Conservation (phyloP, 306 rosid species). For the Arachis hypogaea region DNA sequence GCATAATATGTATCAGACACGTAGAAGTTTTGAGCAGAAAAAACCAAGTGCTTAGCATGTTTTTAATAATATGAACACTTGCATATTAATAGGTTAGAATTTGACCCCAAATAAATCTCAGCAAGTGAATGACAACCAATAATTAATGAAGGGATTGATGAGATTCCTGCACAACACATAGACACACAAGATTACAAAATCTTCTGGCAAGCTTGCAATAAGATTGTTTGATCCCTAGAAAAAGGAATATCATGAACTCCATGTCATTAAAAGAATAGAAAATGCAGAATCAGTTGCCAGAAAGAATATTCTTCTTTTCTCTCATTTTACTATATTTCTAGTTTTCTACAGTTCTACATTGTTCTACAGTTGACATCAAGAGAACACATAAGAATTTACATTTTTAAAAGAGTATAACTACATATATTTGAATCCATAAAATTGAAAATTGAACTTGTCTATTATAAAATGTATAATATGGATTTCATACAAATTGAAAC, state of each 20-base stretch:
- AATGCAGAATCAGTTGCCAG: too few species aligned
- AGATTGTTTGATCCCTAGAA: conserved; percentile 82
- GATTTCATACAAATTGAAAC: conserved; percentile 40
- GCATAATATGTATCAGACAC: conserved; percentile 34
- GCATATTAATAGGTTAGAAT: conserved; percentile 47
- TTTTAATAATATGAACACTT: conserved; percentile 37
- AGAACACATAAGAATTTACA: too few species aligned
- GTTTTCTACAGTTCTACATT: too few species aligned
- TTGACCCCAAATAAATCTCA: conserved; percentile 84
- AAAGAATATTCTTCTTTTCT: too few species aligned
- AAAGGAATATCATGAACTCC: conserved; percentile 37
- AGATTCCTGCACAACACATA: conserved; percentile 63
- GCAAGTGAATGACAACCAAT: conserved; percentile 69
- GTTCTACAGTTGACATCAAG: too few species aligned
- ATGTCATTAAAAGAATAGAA: conserved; percentile 8
- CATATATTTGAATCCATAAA: conserved; percentile 33
- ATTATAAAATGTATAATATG: background rate
- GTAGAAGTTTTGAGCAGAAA: conserved; percentile 34
- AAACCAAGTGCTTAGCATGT: conserved; percentile 33
- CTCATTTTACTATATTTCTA: too few species aligned
- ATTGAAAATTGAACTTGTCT: conserved; percentile 14
- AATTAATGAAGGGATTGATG: conserved; percentile 79
- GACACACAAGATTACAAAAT: conserved; percentile 48
- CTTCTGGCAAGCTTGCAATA: conserved; percentile 76
- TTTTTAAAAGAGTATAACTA: background rate